Evolutionary conservation across 768 basidiomycete species (phyloP), one percentile per base, ranked within the genome.

Genomic region (Mrakia blollopis): DNA sequence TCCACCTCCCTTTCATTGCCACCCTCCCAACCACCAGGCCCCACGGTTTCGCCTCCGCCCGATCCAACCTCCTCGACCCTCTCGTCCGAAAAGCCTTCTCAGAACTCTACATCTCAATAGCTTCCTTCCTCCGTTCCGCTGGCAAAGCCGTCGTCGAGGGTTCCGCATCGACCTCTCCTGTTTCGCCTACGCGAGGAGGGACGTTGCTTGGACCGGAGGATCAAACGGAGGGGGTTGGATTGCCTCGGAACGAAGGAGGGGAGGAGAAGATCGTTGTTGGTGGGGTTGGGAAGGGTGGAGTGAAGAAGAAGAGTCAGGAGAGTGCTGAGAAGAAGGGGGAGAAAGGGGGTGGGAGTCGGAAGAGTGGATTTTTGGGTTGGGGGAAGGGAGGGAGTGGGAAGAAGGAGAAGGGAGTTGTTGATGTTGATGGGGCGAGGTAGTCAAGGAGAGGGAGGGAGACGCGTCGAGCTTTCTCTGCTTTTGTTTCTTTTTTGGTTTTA

Each of bases 11-110:
- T 10, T n/a, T n/a, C n/a, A n/a, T n/a, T n/a, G n/a, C 30, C 18
- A 0, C 9, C 23, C 23, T 32, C 9, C 37, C 37, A 1, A 4
- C 54, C 4, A 9, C 14, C 72, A 73, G 72, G 72, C 60, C 72
- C 6, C 72, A 73, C 41, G 61, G 60, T 11, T 73, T 73, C 44
- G 25, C 61, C 37, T 39, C 41, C 16, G 63, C 73, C 8, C 62
- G n/a, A 8, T 60, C 61, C 63, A 52, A 74, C 44, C 50, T 67
- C 47, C 44, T 30, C 41, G 23, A 18, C 23, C 44, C n/a, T 16
- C 21, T 50, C 44, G 73, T 67, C 47, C 35, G 61, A 3, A 30
- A 21, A 5, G 73, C 73, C 35, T 67, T 65, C 50, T 25, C 18
- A 13, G 73, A 67, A 10, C 7, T 67, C 44, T 52, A 65, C 73